Evolutionary conservation across 2,329 filamentous ascomycete species (phyloP).

Genomic region (Neopestalotiopsis rosae): DNA sequence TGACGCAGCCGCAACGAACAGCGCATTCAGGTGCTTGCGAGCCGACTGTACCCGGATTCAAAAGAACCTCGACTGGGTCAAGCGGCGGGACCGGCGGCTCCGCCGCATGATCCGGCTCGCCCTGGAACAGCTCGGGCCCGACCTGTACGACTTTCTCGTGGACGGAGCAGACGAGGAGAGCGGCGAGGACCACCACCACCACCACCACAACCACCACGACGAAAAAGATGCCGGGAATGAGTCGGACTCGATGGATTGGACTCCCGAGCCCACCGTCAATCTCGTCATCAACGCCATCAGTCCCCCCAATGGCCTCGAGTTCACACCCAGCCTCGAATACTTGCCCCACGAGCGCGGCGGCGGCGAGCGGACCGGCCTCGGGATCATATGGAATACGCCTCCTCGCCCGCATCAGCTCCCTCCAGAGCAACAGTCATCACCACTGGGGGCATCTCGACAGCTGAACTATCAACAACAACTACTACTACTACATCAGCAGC

Average conservation of each 20-base stretch:
- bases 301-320: too few species aligned
- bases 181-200: neutral
- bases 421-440: neutral
- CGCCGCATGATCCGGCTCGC: neutral
- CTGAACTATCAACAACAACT: neutral
- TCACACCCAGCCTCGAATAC: neutral
- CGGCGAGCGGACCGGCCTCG: neutral
- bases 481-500: neutral
- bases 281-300: neutral
- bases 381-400: neutral
- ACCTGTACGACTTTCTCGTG: neutral
- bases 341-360: neutral
- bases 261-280: neutral
- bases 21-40: neutral
- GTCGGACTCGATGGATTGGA: conserved; percentile 13
- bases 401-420: neutral
- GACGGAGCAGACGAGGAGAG: neutral
- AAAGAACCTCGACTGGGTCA: neutral
- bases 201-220: neutral
- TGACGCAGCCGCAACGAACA: neutral
- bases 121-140: neutral
- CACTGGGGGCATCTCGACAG: neutral
- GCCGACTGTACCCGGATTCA: neutral
- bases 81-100: neutral
- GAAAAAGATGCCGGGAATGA: neutral